Conservation (phyloP, 2,329 filamentous ascomycete genomes). For the Huntiella decipiens region DNA sequence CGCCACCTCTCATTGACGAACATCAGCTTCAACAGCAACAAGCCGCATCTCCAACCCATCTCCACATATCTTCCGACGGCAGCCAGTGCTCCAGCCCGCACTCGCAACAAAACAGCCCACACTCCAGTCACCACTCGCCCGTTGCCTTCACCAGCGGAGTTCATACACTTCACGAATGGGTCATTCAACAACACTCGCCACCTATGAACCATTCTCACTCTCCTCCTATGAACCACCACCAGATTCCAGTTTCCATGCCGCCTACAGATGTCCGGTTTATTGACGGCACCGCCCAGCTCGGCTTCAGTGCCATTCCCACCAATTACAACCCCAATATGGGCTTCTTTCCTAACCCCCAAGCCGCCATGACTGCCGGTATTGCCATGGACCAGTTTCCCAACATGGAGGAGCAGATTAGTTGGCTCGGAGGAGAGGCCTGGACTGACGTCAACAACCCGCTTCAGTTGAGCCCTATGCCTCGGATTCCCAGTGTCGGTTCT, state of each 20-base stretch:
- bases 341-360: conserved; percentile 45
- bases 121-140: conserved; percentile 28
- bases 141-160: conserved; percentile 22
- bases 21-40: conserved; percentile 19
- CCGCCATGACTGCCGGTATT: conserved; percentile 37
- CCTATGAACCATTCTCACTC: conserved; percentile 23
- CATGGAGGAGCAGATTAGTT: conserved; percentile 40
- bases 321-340: conserved; percentile 38
- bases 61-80: conserved; percentile 14
- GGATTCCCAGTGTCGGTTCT: conserved; percentile 25
- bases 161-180: conserved; percentile 38
- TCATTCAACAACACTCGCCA: conserved; percentile 31
- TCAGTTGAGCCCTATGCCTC: conserved; percentile 31
- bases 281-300: conserved; percentile 37
- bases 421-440: conserved; percentile 50
- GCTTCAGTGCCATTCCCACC: conserved; percentile 32
- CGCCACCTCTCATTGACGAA: conserved; percentile 26
- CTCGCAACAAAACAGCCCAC: conserved; percentile 25
- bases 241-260: conserved; percentile 13
- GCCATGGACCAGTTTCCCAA: conserved; percentile 41
- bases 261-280: conserved; percentile 23
- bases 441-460: conserved; percentile 52
- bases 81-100: conserved; percentile 33
- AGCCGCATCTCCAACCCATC: conserved; percentile 16
- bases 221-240: conserved; percentile 22